Conservation (phyloP, 2,329 filamentous ascomycete genomes). For the Aspergillus sp. region DNA sequence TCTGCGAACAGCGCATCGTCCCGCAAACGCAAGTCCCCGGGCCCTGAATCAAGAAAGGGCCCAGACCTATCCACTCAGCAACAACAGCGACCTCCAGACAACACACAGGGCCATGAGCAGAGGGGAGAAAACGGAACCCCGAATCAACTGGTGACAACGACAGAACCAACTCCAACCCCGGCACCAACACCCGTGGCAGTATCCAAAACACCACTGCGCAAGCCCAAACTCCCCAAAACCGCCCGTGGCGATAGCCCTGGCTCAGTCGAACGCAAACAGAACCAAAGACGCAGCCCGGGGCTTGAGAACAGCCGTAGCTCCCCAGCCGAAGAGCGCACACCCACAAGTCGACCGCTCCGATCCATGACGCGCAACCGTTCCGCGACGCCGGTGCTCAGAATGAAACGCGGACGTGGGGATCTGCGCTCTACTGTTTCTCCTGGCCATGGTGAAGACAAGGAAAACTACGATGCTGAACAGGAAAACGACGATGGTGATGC, state of each 20-base stretch:
- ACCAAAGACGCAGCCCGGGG: neutral
- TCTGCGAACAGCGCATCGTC: slow-evolving; percentile 33
- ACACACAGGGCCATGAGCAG: neutral
- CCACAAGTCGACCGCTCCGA: slow-evolving; percentile 18
- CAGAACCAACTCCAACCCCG: neutral
- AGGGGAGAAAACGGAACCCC: neutral
- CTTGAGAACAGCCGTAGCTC: slow-evolving; percentile 1
- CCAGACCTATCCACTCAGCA: neutral
- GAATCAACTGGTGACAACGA: slow-evolving; percentile 4
- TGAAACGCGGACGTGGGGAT: slow-evolving; percentile 22
- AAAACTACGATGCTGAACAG: slow-evolving; percentile 11
- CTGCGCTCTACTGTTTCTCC: slow-evolving; percentile 18
- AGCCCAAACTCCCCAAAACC: slow-evolving; percentile 32
- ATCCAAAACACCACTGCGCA: slow-evolving; percentile 17
- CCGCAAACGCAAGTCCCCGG: slow-evolving; percentile 36
- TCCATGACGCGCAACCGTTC: slow-evolving; percentile 20
- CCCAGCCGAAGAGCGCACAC: slow-evolving; percentile 14
- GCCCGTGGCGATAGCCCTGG: slow-evolving; percentile 33
- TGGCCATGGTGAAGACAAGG: slow-evolving; percentile 14
- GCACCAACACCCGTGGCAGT: neutral
- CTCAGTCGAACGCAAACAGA: slow-evolving; percentile 32
- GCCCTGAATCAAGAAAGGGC: slow-evolving; percentile 25
- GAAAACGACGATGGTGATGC: neutral
- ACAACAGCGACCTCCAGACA: neutral
- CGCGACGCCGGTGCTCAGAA: slow-evolving; percentile 19